Conservation (phyloP, 164 flowering plant genomes). For the grape (Vitis vinifera) region ASM3070453v1 NC_081813.1:4426501-4427000, state of each 20-base stretch:
- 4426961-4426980: not conserved
- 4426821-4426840: slow-evolving; percentile 24
- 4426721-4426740: slow-evolving; percentile 12
- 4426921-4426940: slow-evolving; percentile 17
- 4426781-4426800: slow-evolving; percentile 10
- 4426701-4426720: slow-evolving; percentile 16
- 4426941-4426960: not conserved
- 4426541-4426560: too few species aligned
- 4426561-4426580: too few species aligned
- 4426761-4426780: too few species aligned
- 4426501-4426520: too few species aligned
- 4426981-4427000: too few species aligned
- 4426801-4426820: slow-evolving; percentile 11
- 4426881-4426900: slow-evolving; percentile 6
- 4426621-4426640: slow-evolving; percentile 19
- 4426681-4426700: slow-evolving; percentile 11
- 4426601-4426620: too few species aligned
- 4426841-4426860: slow-evolving; percentile 38
- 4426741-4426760: not conserved
- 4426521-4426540: too few species aligned
- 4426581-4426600: too few species aligned
- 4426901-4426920: slow-evolving; percentile 8
- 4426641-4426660: slow-evolving; percentile 44
- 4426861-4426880: slow-evolving; percentile 10
- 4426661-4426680: slow-evolving; percentile 19